Evolutionary conservation across 2,329 filamentous ascomycete species (phyloP).

Genomic region (Colletotrichum sidae): DNA sequence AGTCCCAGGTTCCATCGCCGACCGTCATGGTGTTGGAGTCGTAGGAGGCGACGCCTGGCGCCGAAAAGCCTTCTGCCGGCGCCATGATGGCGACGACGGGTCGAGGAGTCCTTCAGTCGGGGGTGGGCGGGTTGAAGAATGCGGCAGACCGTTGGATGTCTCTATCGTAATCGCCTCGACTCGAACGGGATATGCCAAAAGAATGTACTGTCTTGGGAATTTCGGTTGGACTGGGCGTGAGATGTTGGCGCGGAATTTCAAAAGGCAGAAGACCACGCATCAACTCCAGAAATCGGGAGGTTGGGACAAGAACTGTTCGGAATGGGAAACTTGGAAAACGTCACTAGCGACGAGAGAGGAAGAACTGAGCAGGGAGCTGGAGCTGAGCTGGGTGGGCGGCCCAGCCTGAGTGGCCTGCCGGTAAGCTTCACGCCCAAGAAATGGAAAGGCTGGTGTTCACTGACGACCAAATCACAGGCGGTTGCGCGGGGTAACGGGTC

Average conservation of each 20-base stretch:
- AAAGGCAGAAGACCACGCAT: conserved; percentile 17
- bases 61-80: conserved; percentile 70
- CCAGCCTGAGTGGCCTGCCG: conserved; percentile 7
- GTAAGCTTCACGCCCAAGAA: conserved; percentile 23
- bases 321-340: conserved; percentile 14
- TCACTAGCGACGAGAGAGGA: conserved; percentile 19
- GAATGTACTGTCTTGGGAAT: conserved; percentile 30
- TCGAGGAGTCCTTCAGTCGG: conserved; percentile 28
- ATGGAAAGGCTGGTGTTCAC: conserved; percentile 10
- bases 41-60: conserved; percentile 79
- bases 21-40: conserved; percentile 79
- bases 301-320: conserved; percentile 16
- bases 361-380: conserved; percentile 15
- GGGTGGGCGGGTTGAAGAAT: conserved; percentile 18
- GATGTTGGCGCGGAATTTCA: conserved; percentile 3
- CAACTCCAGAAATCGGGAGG: conserved; percentile 8
- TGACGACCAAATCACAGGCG: conserved; percentile 18
- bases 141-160: conserved; percentile 13
- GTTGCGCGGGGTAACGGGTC: conserved; percentile 40
- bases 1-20: conserved; percentile 88
- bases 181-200: conserved; percentile 10
- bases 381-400: too few species aligned
- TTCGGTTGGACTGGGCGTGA: conserved; percentile 27
- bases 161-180: conserved; percentile 21
- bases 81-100: conserved; percentile 66